Percentiles rank a stretch among this genome's conserved stretches.
Conservation (phyloP, 2,329 filamentous ascomycete genomes). For the Hypomyces rosellus region DNA sequence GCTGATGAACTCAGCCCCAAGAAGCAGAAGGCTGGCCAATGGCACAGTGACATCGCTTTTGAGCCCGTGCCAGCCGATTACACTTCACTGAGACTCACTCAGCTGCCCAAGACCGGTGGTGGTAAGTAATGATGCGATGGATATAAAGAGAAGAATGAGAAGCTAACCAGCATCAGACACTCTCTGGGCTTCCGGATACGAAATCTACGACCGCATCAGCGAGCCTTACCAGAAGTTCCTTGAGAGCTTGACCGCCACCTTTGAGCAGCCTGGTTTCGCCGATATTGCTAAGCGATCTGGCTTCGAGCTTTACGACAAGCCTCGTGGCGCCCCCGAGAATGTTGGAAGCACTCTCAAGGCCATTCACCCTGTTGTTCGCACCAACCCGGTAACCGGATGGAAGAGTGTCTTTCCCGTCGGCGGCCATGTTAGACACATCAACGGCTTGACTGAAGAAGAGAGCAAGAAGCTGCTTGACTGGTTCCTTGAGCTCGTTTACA, state of each 20-base stretch:
- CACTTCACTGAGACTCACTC: constrained; percentile 46
- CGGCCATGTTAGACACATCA: constrained; percentile 44
- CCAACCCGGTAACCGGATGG: constrained; percentile 54
- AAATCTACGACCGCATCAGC: constrained; percentile 59
- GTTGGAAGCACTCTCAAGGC: constrained; percentile 41
- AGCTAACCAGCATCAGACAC: constrained; percentile 37
- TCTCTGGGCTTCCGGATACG: constrained; percentile 62
- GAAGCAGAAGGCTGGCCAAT: constrained; percentile 42
- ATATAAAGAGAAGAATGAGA: background rate
- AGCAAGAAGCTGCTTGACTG: constrained; percentile 42
- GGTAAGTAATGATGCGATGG: constrained; percentile 27
- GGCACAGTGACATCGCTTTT: constrained; percentile 61
- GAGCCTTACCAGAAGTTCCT: constrained; percentile 50
- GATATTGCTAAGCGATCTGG: constrained; percentile 38
- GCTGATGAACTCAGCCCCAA: constrained; percentile 21
- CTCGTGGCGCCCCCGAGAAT: constrained; percentile 45
- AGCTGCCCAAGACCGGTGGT: constrained; percentile 49
- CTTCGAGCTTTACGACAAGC: constrained; percentile 39
- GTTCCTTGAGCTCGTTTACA: constrained; percentile 44
- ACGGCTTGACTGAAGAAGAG: constrained; percentile 43
- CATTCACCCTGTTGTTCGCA: constrained; percentile 49
- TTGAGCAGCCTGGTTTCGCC: constrained; percentile 44
- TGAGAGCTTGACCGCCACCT: constrained; percentile 51
- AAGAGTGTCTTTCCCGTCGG: constrained; percentile 49
- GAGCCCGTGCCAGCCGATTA: constrained; percentile 60